These are phyloP conservation scores for Gliomastix tumulicola DNA, from an alignment of 2,329 filamentous ascomycete species.

Conservation along the genomic window DNA sequence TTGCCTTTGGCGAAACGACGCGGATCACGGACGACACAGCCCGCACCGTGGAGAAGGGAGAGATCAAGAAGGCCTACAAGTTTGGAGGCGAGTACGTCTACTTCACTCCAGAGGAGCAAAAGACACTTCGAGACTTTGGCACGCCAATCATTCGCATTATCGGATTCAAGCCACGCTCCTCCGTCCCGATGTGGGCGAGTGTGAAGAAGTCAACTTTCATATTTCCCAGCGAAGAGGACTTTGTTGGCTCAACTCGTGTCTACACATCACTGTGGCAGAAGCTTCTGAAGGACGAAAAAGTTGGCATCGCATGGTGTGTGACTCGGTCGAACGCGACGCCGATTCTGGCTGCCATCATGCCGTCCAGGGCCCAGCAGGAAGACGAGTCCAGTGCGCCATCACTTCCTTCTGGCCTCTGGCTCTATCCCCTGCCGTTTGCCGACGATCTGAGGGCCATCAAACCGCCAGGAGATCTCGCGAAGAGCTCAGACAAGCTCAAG, in stretches of 20 bases:
- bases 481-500: constrained; percentile 62
- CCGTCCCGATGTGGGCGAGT: constrained; percentile 77
- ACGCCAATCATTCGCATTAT: constrained; percentile 79
- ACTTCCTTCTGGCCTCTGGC: constrained; percentile 79
- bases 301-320: constrained; percentile 87
- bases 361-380: constrained; percentile 60
- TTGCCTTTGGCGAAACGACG: constrained; percentile 68
- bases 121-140: constrained; percentile 71
- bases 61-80: constrained; percentile 89
- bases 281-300: constrained; percentile 68
- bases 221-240: constrained; percentile 87
- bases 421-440: constrained; percentile 79
- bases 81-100: constrained; percentile 87
- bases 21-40: constrained; percentile 73
- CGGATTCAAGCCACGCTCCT: constrained; percentile 78
- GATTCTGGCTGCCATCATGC: constrained; percentile 71
- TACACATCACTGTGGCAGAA: constrained; percentile 90
- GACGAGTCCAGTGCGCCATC: constrained; percentile 60
- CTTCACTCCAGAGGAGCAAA: constrained; percentile 80
- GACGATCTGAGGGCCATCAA: constrained; percentile 80
- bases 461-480: constrained; percentile 43
- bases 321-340: constrained; percentile 75
- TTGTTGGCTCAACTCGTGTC: constrained; percentile 83
- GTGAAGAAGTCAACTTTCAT: constrained; percentile 85
- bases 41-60: constrained; percentile 67